phyloP scores from a whole-genome alignment of 495 filamentous ascomycete genomes.

The Annulohypoxylon moriforme region DNA sequence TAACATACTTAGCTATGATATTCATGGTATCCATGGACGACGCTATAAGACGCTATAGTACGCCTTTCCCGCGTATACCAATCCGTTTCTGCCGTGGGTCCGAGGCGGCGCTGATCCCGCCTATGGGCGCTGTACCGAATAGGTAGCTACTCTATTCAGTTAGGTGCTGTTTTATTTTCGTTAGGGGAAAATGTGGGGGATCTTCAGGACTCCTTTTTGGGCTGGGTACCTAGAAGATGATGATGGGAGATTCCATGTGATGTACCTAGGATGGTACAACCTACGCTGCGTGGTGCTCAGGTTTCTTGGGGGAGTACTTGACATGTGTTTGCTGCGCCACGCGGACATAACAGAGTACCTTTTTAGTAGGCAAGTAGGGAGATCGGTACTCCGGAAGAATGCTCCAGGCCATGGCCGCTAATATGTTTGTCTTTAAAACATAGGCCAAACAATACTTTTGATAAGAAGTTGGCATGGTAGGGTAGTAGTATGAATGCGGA shows the following conservation, averaged over 20 bases:
- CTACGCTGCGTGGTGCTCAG: slow-evolving; percentile 22
- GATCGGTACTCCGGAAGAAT: too few species aligned
- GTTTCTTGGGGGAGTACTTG: slow-evolving; percentile 11
- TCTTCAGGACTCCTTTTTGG: slow-evolving; percentile 22
- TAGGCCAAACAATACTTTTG: neutral
- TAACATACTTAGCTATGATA: slow-evolving; percentile 4
- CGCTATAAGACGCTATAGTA: neutral
- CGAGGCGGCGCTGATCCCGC: slow-evolving; percentile 23
- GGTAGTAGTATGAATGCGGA: slow-evolving; percentile 6
- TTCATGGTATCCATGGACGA: neutral
- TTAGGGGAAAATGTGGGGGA: slow-evolving; percentile 30
- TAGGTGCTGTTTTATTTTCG: neutral
- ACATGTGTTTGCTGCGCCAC: slow-evolving; percentile 36
- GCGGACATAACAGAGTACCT: neutral
- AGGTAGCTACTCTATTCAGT: slow-evolving; percentile 16
- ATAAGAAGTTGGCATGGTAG: neutral
- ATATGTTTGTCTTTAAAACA: neutral
- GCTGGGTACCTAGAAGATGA: neutral
- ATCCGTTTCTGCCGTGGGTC: slow-evolving; percentile 19
- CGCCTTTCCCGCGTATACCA: neutral
- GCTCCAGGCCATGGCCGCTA: neutral
- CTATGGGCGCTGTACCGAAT: slow-evolving; percentile 14
- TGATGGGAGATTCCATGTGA: too few species aligned
- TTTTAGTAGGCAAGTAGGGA: too few species aligned
- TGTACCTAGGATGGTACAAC: slow-evolving; percentile 14